Evolutionary conservation across 1,284 basidiomycete genomes (phyloP).

Genomic region (Rhodotorula sp.): DNA sequence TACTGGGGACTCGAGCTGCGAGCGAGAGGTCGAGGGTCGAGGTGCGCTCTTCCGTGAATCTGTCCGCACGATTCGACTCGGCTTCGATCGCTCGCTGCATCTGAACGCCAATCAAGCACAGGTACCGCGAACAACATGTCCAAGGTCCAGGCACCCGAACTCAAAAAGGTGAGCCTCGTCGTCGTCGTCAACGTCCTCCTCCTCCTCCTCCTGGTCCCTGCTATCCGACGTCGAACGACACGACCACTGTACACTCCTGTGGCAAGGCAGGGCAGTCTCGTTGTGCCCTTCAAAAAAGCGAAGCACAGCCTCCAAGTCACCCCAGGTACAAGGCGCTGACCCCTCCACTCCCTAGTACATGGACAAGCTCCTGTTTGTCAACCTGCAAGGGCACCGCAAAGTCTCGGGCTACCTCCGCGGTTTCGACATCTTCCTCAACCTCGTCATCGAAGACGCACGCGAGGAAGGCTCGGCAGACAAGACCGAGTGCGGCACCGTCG

Average conservation of each 20-base stretch:
- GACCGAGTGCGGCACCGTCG: slow-evolving; percentile 82
- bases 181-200: background rate
- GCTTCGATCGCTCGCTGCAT: background rate
- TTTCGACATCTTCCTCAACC: slow-evolving; percentile 97
- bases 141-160: slow-evolving; percentile 37
- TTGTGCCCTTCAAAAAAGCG: too few species aligned
- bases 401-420: slow-evolving; percentile 93
- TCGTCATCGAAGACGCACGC: slow-evolving; percentile 91
- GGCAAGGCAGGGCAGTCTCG: too few species aligned
- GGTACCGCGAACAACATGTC: slow-evolving; percentile 11
- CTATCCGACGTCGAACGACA: background rate
- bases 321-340: background rate
- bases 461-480: slow-evolving; percentile 80
- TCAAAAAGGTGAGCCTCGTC: slow-evolving; percentile 35
- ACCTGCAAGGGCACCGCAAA: slow-evolving; percentile 93
- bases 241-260: too few species aligned
- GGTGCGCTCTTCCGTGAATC: background rate
- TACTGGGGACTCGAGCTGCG: too few species aligned
- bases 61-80: background rate
- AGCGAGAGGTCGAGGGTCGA: too few species aligned
- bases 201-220: background rate
- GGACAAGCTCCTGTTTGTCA: slow-evolving; percentile 94
- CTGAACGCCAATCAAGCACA: background rate
- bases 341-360: slow-evolving; percentile 68
- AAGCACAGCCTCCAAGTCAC: too few species aligned